Conservation (phyloP, 2,329 filamentous ascomycete species). For the Fusarium decemcellulare region DNA sequence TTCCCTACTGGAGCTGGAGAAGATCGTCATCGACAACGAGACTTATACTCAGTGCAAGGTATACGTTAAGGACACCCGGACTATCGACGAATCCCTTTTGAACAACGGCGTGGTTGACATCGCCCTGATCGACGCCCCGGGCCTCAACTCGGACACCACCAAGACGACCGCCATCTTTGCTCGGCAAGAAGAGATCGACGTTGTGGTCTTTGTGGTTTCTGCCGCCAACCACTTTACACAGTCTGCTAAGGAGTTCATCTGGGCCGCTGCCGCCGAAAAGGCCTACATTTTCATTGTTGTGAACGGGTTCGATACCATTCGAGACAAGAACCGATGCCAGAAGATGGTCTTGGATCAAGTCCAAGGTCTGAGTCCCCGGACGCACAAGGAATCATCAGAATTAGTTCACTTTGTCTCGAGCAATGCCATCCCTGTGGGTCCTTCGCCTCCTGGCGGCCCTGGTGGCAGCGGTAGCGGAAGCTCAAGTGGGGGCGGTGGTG, state of each 20-base stretch:
- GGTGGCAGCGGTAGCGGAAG: conserved; percentile 68
- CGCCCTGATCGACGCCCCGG: conserved; percentile 95
- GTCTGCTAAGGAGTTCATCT: conserved; percentile 98
- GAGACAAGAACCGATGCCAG: conserved; percentile 91
- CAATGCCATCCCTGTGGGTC: conserved; percentile 87
- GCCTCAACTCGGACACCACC: conserved; percentile 94
- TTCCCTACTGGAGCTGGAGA: conserved; percentile 82
- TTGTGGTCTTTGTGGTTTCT: conserved; percentile 98
- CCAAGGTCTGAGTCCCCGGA: conserved; percentile 87
- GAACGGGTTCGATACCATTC: conserved; percentile 95
- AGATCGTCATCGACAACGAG: conserved; percentile 90
- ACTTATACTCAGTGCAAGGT: conserved; percentile 96
- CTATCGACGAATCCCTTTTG: conserved; percentile 92
- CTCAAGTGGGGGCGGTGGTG: conserved; percentile 68
- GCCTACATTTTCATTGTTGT: conserved; percentile 99
- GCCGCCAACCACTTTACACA: conserved; percentile 98
- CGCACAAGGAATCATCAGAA: conserved; percentile 91
- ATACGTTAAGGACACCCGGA: conserved; percentile 90
- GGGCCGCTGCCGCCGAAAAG: conserved; percentile 95
- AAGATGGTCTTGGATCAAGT: conserved; percentile 96
- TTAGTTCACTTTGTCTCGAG: conserved; percentile 98
- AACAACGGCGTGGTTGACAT: conserved; percentile 99
- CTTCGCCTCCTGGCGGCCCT: conserved; percentile 69
- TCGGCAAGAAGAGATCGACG: conserved; percentile 97
- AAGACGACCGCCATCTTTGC: conserved; percentile 99